Conservation (phyloP, 805 yeast genomes). For the Candida dajiaensis region DNA sequence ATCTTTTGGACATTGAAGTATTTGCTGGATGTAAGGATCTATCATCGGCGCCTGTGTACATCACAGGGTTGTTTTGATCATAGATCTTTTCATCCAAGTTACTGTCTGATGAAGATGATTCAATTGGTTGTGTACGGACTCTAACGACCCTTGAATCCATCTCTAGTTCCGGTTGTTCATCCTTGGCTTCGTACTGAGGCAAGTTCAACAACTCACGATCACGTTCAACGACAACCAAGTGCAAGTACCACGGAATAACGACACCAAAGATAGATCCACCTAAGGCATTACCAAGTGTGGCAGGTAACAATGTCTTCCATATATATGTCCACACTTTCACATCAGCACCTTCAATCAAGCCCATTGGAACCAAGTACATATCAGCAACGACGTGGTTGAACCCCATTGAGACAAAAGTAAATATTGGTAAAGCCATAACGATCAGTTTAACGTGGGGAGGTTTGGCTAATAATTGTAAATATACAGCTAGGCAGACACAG, state of each 20-base stretch:
- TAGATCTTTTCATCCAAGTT: constrained; percentile 3
- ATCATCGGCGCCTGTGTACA: constrained; percentile 12
- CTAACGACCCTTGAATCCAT: constrained; percentile 77
- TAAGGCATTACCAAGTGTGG: constrained; percentile 65
- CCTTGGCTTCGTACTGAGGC: constrained; percentile 65
- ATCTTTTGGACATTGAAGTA: constrained; percentile 8
- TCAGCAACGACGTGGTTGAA: constrained; percentile 81
- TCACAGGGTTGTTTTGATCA: constrained; percentile 11
- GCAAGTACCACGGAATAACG: constrained; percentile 66
- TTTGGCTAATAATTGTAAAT: constrained; percentile 70
- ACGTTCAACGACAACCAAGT: constrained; percentile 63
- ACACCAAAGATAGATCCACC: constrained; percentile 73
- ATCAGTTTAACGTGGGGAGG: constrained; percentile 72
- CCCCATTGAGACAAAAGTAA: constrained; percentile 74
- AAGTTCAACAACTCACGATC: constrained; percentile 57
- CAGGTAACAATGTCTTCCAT: constrained; percentile 72
- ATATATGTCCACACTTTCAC: constrained; percentile 57
- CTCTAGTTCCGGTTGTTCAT: constrained; percentile 75
- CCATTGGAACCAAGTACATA: constrained; percentile 64
- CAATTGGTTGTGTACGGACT: constrained; percentile 21
- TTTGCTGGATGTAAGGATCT: constrained; percentile 1
- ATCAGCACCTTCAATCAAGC: constrained; percentile 60
- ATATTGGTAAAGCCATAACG: constrained; percentile 60
- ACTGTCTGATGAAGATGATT: neutral
- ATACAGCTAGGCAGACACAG: constrained; percentile 69